Base-by-base conservation (phyloP, 75 land plant genomes). In the Selaginella moellendorffii region DNA sequence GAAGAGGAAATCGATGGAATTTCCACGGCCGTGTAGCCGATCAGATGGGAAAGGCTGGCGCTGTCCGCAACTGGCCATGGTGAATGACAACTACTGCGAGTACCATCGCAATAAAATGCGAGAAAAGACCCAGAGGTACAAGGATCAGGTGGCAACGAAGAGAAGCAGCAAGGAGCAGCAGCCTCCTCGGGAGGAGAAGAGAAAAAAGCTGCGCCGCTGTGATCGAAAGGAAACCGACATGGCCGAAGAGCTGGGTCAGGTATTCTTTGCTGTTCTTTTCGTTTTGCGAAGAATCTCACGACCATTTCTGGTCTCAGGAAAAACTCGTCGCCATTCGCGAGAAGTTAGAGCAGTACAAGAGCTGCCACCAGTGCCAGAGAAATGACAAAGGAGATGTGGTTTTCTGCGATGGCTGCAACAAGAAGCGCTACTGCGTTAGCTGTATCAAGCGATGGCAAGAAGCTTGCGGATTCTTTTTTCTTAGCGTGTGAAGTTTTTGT, bases 381-480 rank as follows among this genome's bases (percentile, higher is more conserved):
- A 36, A 36, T 36, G 46, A 36, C 46, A 36, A 36, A 14, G n/a
- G n/a, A n/a, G 46, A 36, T 36, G 46, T 36, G 10, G 14, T 36
- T 5, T 36, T 36, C 46, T 36, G 46, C 46, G 10, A 36, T 5
- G 14, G 10, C 5, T 36, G 46, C 46, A 36, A 36, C 46, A 36
- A 14, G 46, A 36, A 36, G 46, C 46, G 46, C 46, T 36, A 36
- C 46, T 36, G 46, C 14, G 46, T 36, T 14, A 36, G 5, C 46
- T 36, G 46, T 36, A 36, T 36, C 46, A 36, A 36, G 46, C 5
- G 46, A 36, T 36, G 46, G 46, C 14, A 36, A 36, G n/a, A n/a
- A 0, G 51, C 65, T 77, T 14, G 17, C 29, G 5, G n/a, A 8
- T n/a, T 19, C 24, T 2, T 56, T 56, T 56, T n/a, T 56, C n/a